These are phyloP conservation scores for Agaricus subrufescens DNA, from an alignment of 768 basidiomycete genomes.

Conservation along the genomic window DNA sequence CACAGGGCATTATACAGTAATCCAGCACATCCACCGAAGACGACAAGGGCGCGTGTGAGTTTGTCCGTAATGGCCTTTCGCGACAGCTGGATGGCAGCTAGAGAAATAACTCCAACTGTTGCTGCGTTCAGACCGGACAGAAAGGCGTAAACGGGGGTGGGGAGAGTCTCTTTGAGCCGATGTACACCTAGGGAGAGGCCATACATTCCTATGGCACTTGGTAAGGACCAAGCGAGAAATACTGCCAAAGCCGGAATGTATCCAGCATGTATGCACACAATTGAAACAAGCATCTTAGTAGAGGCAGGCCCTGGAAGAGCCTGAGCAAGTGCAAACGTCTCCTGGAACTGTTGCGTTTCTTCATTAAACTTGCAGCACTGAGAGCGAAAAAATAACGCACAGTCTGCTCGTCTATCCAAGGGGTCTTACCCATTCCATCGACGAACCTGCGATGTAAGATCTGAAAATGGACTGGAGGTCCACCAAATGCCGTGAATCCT, in stretches of 20 bases:
- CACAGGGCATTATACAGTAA: slow-evolving; percentile 48
- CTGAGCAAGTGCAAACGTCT: slow-evolving; percentile 43
- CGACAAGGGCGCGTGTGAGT: slow-evolving; percentile 35
- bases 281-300: slow-evolving; percentile 44
- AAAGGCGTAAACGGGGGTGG: slow-evolving; percentile 41
- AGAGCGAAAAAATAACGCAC: slow-evolving; percentile 17
- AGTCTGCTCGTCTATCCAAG: slow-evolving; percentile 38
- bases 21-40: slow-evolving; percentile 39
- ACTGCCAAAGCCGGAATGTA: slow-evolving; percentile 34
- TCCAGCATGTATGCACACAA: slow-evolving; percentile 39
- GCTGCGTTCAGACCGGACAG: slow-evolving; percentile 51
- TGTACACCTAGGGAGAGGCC: slow-evolving; percentile 38
- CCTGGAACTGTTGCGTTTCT: slow-evolving; percentile 27
- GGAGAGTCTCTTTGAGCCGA: slow-evolving; percentile 36
- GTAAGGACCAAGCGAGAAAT: slow-evolving; percentile 42
- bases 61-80: slow-evolving; percentile 41
- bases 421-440: slow-evolving; percentile 25
- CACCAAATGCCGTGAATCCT: slow-evolving; percentile 44
- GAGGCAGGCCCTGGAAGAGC: slow-evolving; percentile 46
- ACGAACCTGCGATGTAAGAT: slow-evolving; percentile 38
- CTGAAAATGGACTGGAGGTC: slow-evolving; percentile 45
- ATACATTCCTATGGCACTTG: slow-evolving; percentile 44
- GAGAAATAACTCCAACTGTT: slow-evolving; percentile 48
- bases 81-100: slow-evolving; percentile 45
- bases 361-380: background rate